Conservation (phyloP, 1,284 basidiomycete species). For the Cryptococcus maquisensis region DNA sequence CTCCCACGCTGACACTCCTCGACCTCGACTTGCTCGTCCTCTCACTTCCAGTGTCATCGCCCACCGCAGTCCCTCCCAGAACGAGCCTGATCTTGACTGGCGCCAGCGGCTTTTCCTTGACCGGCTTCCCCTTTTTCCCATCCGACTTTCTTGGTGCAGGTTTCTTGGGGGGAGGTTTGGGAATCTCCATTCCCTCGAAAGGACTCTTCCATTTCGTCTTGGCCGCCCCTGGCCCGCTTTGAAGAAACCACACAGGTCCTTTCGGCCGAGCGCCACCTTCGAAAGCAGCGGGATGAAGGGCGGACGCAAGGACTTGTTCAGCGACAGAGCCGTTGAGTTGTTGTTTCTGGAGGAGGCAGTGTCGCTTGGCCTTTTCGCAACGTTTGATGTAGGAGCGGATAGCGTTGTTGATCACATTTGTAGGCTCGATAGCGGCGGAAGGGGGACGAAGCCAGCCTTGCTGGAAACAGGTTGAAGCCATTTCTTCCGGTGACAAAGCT, state of each 20-base stretch:
- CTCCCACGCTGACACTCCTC: conserved; percentile 10
- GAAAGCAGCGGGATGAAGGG: conserved; percentile 43
- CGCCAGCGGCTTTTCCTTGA: conserved; percentile 16
- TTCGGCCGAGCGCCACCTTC: conserved; percentile 33
- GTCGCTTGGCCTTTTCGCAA: conserved; percentile 30
- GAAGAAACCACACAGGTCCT: conserved; percentile 43
- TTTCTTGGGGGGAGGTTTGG: conserved; percentile 34
- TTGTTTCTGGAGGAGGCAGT: conserved; percentile 37
- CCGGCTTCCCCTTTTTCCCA: conserved; percentile 13
- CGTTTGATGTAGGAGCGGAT: conserved; percentile 44
- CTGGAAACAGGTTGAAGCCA: conserved; percentile 36
- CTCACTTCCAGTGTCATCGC: conserved; percentile 8
- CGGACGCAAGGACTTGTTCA: conserved; percentile 39
- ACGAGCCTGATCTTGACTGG: conserved; percentile 29
- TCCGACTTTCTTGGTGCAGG: conserved; percentile 24
- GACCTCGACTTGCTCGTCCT: conserved; percentile 11
- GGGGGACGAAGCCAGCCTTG: conserved; percentile 45
- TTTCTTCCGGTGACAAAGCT: conserved; percentile 42
- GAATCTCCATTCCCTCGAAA: conserved; percentile 39
- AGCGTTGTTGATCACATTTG: conserved; percentile 37
- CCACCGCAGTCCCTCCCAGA: conserved; percentile 5
- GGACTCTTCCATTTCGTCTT: conserved; percentile 40
- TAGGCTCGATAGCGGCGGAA: conserved; percentile 38
- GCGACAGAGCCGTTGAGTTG: conserved; percentile 42
- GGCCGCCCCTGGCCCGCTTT: conserved; percentile 26